Conservation (phyloP, 148 eudicot species). For the Pharnaceum exiguum region DNA sequence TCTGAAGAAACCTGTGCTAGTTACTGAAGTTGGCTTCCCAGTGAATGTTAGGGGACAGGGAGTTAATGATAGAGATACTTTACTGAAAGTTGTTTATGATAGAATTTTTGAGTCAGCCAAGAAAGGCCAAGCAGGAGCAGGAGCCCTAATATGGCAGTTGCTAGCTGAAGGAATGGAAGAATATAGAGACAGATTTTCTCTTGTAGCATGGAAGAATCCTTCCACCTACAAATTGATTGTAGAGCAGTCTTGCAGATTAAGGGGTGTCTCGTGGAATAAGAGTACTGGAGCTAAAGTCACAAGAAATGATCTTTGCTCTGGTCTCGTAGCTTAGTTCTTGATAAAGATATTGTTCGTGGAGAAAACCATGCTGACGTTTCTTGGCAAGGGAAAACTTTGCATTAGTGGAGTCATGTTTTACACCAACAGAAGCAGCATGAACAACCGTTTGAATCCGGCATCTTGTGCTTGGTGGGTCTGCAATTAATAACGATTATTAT, state of each 20-base stretch:
- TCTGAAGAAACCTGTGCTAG: constrained; percentile 49
- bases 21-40: constrained; percentile 50
- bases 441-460: too few relatives aligned
- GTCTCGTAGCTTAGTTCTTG: constrained; percentile 12
- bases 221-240: constrained; percentile 34
- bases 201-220: constrained; percentile 41
- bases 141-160: constrained; percentile 54
- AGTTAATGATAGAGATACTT: constrained; percentile 22
- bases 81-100: constrained; percentile 33
- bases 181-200: constrained; percentile 38
- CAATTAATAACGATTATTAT: too few relatives aligned
- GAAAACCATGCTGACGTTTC: neutral
- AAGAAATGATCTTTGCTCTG: constrained; percentile 28
- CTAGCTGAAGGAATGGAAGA: constrained; percentile 42
- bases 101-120: constrained; percentile 39
- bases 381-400: too few relatives aligned
- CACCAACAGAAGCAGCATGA: too few relatives aligned
- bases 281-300: constrained; percentile 4
- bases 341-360: too few relatives aligned
- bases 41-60: constrained; percentile 20
- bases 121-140: constrained; percentile 42
- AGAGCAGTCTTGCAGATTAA: constrained; percentile 49
- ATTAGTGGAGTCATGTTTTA: too few relatives aligned
- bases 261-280: constrained; percentile 12
- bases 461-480: too few relatives aligned